A percentile compares a stretch with the other conserved stretches of the same genome.
These are phyloP conservation scores for Peronospora tabacina DNA, from an alignment of 352 stramenopile genomes.

Conservation along the genomic window DNA sequence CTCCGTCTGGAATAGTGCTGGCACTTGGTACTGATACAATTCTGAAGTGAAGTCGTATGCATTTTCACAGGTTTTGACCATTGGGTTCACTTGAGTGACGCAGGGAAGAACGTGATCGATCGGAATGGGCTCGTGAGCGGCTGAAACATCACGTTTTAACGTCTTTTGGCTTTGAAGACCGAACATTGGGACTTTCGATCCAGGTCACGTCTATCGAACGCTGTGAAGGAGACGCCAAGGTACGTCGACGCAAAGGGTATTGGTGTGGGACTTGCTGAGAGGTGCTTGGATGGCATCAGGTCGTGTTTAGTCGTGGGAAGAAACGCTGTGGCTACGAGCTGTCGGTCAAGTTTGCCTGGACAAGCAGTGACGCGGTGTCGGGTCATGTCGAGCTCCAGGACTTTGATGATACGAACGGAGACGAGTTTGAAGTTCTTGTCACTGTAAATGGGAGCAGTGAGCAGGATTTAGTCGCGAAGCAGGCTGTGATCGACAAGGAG, in stretches of 20 bases:
- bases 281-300: conserved; percentile 16
- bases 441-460: conserved; percentile 39
- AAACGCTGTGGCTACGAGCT: conserved; percentile 83
- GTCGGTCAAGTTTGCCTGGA: conserved; percentile 74
- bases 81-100: neutral
- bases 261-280: conserved; percentile 1
- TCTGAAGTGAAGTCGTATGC: neutral
- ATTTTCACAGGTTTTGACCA: no score
- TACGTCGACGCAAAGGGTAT: conserved; percentile 10
- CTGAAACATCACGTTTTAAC: conserved; percentile 65
- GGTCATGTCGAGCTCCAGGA: conserved; percentile 74
- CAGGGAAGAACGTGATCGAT: conserved; percentile 81
- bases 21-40: conserved; percentile 65
- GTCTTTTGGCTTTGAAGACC: conserved; percentile 51
- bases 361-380: conserved; percentile 38
- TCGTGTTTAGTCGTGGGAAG: conserved; percentile 78
- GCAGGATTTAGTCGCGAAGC: conserved; percentile 47
- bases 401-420: conserved; percentile 78
- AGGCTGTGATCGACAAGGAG: conserved; percentile 52
- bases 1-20: conserved; percentile 76
- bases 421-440: conserved; percentile 71
- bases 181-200: conserved; percentile 38
- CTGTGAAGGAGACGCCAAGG: conserved; percentile 78
- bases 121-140: conserved; percentile 61
- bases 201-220: conserved; percentile 52